Evolutionary conservation across 2,329 filamentous ascomycete genomes (phyloP).

Genomic region (Zasmidium cellare): DNA sequence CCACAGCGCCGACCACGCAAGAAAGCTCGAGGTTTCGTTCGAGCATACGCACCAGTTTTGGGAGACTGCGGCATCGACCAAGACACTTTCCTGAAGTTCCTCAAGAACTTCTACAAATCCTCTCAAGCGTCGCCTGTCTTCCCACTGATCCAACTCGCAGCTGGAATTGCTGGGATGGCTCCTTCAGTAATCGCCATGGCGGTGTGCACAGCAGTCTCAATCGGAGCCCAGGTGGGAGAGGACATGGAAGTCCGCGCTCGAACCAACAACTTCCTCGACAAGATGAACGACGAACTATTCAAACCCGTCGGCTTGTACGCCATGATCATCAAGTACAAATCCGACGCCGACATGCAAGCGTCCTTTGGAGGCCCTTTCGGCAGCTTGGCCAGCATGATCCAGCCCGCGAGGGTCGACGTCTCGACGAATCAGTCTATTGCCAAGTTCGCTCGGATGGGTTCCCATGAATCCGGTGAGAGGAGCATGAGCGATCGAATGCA

Average conservation of each 20-base stretch:
- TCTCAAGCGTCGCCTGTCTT: constrained; percentile 39
- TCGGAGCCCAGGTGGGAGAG: constrained; percentile 44
- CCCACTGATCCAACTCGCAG: constrained; percentile 28
- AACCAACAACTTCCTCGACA: constrained; percentile 57
- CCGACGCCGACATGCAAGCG: constrained; percentile 21
- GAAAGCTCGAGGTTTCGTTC: constrained; percentile 52
- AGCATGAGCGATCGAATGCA: constrained; percentile 31
- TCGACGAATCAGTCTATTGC: constrained; percentile 37
- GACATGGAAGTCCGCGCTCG: constrained; percentile 40
- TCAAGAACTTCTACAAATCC: constrained; percentile 49
- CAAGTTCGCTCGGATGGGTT: constrained; percentile 17
- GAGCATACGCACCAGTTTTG: constrained; percentile 55
- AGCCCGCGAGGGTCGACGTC: constrained; percentile 34
- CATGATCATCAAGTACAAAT: constrained; percentile 48
- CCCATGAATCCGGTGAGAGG: constrained; percentile 4
- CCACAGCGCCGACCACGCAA: constrained; percentile 54
- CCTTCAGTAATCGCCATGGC: constrained; percentile 45
- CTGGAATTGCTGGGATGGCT: constrained; percentile 40
- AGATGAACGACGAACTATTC: constrained; percentile 59
- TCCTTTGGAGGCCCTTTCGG: neutral
- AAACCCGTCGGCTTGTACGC: constrained; percentile 57
- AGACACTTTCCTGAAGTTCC: constrained; percentile 50
- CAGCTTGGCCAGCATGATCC: constrained; percentile 14
- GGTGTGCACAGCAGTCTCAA: constrained; percentile 46
- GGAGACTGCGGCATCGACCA: constrained; percentile 50